A percentile compares a stretch with the other conserved stretches of the same genome.
Conservation (phyloP, 306 rosid genomes). For the Lathyrus aphaca region DNA sequence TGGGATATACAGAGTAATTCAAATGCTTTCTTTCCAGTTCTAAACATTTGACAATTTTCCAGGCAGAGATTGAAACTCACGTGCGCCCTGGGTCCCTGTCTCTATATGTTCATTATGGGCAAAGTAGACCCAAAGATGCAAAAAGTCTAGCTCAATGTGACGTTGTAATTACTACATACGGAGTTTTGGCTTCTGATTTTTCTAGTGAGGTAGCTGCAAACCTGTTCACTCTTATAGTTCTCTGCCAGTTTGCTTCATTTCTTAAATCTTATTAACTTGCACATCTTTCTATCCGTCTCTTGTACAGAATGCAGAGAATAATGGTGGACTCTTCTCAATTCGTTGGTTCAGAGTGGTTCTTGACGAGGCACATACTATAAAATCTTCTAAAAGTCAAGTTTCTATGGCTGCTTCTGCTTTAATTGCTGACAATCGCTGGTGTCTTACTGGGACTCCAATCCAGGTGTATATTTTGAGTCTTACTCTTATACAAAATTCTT, state of each 20-base stretch:
- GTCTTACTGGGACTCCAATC: constrained; percentile 97
- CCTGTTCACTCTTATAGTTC: constrained; percentile 31
- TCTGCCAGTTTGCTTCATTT: constrained; percentile 33
- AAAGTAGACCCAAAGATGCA: constrained; percentile 86
- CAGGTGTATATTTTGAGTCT: constrained; percentile 54
- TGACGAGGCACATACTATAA: constrained; percentile 93
- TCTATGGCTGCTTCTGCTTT: constrained; percentile 79
- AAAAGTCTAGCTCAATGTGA: constrained; percentile 68
- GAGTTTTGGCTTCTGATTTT: constrained; percentile 87
- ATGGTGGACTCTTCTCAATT: constrained; percentile 80
- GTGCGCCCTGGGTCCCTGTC: constrained; percentile 75
- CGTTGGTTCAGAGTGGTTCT: constrained; percentile 95
- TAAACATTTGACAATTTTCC: constrained; percentile 48
- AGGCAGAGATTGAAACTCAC: constrained; percentile 96
- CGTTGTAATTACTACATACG: constrained; percentile 89
- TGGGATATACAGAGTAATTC: constrained; percentile 18
- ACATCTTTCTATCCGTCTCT: constrained; percentile 34
- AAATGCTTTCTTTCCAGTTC: constrained; percentile 24
- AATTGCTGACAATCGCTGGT: constrained; percentile 90
- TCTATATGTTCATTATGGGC: constrained; percentile 87
- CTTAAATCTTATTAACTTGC: constrained; percentile 27
- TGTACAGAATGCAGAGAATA: constrained; percentile 70
- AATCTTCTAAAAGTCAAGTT: constrained; percentile 92
- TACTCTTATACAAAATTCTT: constrained; percentile 27
- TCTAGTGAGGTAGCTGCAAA: constrained; percentile 67